phyloP scores from a whole-genome alignment of 2,329 filamentous ascomycete species.

The Trichoderma sp. region DNA sequence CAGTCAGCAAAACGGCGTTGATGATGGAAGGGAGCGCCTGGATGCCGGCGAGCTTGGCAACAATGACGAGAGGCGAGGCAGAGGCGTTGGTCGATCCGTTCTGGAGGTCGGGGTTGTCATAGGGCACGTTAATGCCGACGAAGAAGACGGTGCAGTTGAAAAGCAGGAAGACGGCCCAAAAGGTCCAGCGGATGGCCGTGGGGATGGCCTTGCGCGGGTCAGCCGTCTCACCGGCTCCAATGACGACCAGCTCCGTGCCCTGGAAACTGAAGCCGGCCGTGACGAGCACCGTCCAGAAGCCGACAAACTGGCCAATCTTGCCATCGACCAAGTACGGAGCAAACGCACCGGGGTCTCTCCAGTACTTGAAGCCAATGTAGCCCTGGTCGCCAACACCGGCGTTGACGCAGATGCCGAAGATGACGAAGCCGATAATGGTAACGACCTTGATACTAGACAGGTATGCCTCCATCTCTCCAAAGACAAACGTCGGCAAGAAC shows the following conservation, averaged over 20 bases:
- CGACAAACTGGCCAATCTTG: conserved; percentile 62
- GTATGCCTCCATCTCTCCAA: conserved; percentile 79
- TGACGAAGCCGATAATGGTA: conserved; percentile 72
- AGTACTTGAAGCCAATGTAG: conserved; percentile 75
- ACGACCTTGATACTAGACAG: conserved; percentile 76
- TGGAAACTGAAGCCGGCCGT: conserved; percentile 71
- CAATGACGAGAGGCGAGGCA: conserved; percentile 66
- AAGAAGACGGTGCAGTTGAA: conserved; percentile 69
- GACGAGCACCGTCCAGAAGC: conserved; percentile 69
- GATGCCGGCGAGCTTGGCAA: conserved; percentile 63
- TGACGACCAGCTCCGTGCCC: conserved; percentile 73
- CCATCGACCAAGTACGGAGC: conserved; percentile 58
- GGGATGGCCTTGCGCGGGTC: conserved; percentile 74
- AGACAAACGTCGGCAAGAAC: conserved; percentile 70
- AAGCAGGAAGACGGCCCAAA: conserved; percentile 71
- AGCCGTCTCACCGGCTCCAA: conserved; percentile 75
- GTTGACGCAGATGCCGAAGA: conserved; percentile 75
- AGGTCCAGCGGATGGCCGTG: conserved; percentile 70
- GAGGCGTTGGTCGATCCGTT: conserved; percentile 57
- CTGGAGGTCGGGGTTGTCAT: conserved; percentile 55
- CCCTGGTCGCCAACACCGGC: conserved; percentile 68
- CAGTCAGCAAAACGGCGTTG: conserved; percentile 76
- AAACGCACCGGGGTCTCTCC: conserved; percentile 68
- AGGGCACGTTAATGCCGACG: conserved; percentile 70
- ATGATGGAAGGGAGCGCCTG: conserved; percentile 66